Evolutionary conservation across 1,139 yeast genomes (phyloP).

Genomic region (Kluyveromyces sp.): DNA sequence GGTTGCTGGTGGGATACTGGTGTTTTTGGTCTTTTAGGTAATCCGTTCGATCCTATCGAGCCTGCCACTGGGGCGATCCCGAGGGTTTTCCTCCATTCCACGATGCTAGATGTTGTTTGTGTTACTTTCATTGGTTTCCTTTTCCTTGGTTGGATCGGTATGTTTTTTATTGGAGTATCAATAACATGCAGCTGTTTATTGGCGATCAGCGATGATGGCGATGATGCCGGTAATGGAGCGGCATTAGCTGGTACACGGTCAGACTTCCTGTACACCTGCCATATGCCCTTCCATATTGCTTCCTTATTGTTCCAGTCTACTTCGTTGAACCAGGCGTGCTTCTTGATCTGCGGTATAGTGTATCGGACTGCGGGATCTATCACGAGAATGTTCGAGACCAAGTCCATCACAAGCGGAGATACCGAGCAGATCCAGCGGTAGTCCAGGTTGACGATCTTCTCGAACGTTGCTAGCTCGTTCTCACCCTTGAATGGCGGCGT

Average conservation of each 20-base stretch:
- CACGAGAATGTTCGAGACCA: conserved; percentile 48
- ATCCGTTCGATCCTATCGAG: background rate
- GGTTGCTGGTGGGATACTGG: background rate
- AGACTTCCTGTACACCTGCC: conserved; percentile 16
- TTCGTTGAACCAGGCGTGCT: conserved; percentile 64
- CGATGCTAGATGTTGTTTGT: conserved; percentile 28
- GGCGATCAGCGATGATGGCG: background rate
- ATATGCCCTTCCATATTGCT: conserved; percentile 52
- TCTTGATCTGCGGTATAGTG: conserved; percentile 55
- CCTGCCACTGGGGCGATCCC: conserved; percentile 13
- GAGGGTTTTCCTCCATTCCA: conserved; percentile 29
- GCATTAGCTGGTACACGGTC: background rate
- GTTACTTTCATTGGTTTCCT: conserved; percentile 25
- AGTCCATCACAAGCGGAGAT: conserved; percentile 42
- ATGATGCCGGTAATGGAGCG: no score
- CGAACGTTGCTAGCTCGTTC: conserved; percentile 68
- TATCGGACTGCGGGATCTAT: conserved; percentile 61
- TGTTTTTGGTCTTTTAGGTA: background rate
- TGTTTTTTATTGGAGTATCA: conserved; percentile 22
- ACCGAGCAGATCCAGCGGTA: conserved; percentile 48
- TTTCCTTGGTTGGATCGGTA: conserved; percentile 24
- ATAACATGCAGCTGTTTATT: conserved; percentile 22
- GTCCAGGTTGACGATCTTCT: conserved; percentile 55
- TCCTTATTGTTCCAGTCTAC: conserved; percentile 58
- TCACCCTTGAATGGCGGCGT: conserved; percentile 74